Conservation (phyloP, 2,329 filamentous ascomycete species). For the Trichoderma cornu-damae region DNA sequence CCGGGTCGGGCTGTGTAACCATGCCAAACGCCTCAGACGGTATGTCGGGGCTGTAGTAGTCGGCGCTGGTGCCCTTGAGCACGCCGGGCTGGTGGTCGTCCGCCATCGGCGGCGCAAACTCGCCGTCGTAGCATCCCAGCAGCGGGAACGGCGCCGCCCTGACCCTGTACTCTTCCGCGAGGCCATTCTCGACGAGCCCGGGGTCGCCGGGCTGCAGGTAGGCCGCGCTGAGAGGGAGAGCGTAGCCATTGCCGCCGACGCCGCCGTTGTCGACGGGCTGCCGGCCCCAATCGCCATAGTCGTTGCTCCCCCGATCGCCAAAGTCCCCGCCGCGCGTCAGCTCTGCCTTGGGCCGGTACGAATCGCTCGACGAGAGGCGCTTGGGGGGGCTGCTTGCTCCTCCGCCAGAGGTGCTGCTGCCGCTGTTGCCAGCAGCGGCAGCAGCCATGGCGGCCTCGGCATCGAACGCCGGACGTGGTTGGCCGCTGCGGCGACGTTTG, state of each 20-base stretch:
- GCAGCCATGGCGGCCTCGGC: constrained; percentile 29
- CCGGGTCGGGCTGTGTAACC: constrained; percentile 27
- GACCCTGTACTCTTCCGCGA: constrained; percentile 8
- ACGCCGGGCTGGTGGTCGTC: constrained; percentile 28
- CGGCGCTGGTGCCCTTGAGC: constrained; percentile 35
- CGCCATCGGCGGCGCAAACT: constrained; percentile 17
- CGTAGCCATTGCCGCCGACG: not conserved
- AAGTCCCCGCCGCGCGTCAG: constrained; percentile 27
- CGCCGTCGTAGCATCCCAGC: constrained; percentile 18
- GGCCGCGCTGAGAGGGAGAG: not conserved
- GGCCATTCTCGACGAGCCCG: not conserved
- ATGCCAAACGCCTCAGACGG: constrained; percentile 41
- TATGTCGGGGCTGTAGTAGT: constrained; percentile 40
- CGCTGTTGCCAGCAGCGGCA: not conserved
- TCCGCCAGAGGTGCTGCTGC: constrained; percentile 16
- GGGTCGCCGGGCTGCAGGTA: constrained; percentile 8
- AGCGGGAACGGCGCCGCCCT: constrained; percentile 14
- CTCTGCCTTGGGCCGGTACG: constrained; percentile 31
- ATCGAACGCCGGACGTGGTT: constrained; percentile 25
- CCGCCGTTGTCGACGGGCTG: not conserved
- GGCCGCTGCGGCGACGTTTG: constrained; percentile 27
- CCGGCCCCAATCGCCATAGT: constrained; percentile 25
- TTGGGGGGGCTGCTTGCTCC: constrained; percentile 24
- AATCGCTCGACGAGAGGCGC: constrained; percentile 36
- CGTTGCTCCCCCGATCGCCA: constrained; percentile 24